Evolutionary conservation across 164 flowering plant genomes (phyloP).

Genomic region (Kingdonia uniflora): DNA sequence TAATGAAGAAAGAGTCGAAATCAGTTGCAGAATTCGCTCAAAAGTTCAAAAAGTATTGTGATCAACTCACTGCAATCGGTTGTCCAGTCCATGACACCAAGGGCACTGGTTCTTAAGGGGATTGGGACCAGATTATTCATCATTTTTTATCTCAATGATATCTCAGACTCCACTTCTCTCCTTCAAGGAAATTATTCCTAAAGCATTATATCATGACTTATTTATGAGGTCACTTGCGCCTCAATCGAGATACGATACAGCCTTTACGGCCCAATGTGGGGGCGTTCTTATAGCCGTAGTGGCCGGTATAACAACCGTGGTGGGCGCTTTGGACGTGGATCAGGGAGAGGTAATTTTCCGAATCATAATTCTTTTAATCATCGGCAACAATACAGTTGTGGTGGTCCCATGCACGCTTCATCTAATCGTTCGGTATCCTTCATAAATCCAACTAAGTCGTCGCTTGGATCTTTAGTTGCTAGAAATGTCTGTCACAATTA

Average conservation of each 20-base stretch:
- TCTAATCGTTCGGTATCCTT: too few species aligned
- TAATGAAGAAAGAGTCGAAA: background rate
- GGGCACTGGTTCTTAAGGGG: too few species aligned
- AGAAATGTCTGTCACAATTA: background rate
- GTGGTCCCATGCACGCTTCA: too few species aligned
- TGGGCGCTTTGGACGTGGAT: background rate
- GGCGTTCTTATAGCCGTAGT: too few species aligned
- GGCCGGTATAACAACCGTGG: background rate
- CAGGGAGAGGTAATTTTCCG: background rate
- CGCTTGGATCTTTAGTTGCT: too few species aligned
- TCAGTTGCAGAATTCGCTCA: background rate
- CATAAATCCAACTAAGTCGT: too few species aligned
- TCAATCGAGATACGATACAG: background rate
- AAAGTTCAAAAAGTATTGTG: background rate
- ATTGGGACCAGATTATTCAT: background rate
- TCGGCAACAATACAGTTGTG: background rate
- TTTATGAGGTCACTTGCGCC: background rate
- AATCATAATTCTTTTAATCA: background rate
- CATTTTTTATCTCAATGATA: background rate
- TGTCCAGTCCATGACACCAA: background rate
- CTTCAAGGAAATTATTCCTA: background rate
- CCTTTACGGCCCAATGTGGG: too few species aligned
- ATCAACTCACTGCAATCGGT: background rate
- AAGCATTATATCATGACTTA: background rate
- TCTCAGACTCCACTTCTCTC: too few species aligned